Evolutionary conservation across 306 rosid genomes (phyloP).

Genomic region (Cicer arietinum): DNA sequence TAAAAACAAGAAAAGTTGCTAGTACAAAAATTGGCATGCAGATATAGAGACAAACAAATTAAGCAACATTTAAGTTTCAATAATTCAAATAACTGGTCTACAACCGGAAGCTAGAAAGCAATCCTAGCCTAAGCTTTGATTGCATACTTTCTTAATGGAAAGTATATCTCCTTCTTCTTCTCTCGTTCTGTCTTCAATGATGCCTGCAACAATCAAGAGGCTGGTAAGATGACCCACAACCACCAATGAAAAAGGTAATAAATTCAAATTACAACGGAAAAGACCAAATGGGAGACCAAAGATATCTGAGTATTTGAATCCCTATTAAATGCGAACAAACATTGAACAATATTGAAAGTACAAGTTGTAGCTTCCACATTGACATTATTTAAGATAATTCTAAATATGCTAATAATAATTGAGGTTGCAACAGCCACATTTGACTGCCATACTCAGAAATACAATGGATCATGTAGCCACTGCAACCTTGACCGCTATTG

Average conservation of each 20-base stretch:
- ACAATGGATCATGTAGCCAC: too few species aligned
- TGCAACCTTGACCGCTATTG: too few species aligned
- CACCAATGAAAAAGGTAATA: background rate
- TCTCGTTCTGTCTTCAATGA: conserved; percentile 83
- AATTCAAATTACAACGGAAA: background rate
- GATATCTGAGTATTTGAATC: too few species aligned
- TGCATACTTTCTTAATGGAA: conserved; percentile 84
- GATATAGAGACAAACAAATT: background rate
- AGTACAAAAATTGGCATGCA: conserved; percentile 18
- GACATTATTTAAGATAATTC: too few species aligned
- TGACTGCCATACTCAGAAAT: background rate
- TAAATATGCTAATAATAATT: background rate
- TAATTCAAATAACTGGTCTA: background rate
- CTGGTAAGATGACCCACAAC: background rate
- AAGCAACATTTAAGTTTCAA: conserved; percentile 17
- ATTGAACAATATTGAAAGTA: too few species aligned
- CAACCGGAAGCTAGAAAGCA: conserved; percentile 32
- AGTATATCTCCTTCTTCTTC: conserved; percentile 83
- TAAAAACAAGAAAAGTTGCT: background rate
- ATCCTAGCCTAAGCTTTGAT: conserved; percentile 73
- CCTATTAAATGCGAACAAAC: too few species aligned
- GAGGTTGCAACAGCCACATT: background rate
- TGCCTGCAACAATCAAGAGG: conserved; percentile 50
- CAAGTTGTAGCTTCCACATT: too few species aligned
- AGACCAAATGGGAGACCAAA: background rate